Base-by-base conservation (phyloP, 768 basidiomycete genomes). In the Paxillus ammoniavirescens region DNA sequence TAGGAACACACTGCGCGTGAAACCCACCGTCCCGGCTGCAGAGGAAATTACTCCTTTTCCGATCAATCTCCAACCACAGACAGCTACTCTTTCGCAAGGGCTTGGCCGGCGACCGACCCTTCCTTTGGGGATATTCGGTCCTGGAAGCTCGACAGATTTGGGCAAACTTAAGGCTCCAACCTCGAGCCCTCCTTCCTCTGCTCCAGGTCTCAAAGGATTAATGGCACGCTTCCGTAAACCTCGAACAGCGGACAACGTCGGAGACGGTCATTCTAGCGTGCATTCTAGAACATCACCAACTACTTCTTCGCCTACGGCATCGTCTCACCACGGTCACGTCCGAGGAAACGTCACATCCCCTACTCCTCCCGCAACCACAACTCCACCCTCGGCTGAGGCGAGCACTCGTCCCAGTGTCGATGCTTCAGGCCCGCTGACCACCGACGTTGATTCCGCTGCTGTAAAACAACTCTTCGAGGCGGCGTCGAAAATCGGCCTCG, bases 181-280 rank as follows among this genome's bases (percentile, higher is more conserved):
- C 30, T 69, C 82, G 2, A 82, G 79, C 55, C 86, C 87, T n/a
- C 83, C 87, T 59, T 81, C 87, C 4, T 83, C 86, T 18, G 81
- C 87, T 17, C 90, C 90, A 33, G 86, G 89, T 18, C 63, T 92
- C 23, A 89, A 83, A 67, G 86, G 89, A 13, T 86, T 93, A 68
- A 91, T 93, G 81, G 82, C 89, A 28, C 82, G 87, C 30, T 89
- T 92, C 66, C 79, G 88, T 36, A 73, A 61, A 53, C 65, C 70
- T 36, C 71, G 72, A 42, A 57, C 66, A 21, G 26, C 55, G 40
- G 69, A 72, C 46, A 56, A 55, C 21, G 9, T 53, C 23, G 66
- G 59, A 35, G 63, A 68, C 58, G 61, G 71, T 35, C 61, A 61
- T 46, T 72, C 68, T 7, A 72, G 68, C 41, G 51, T 62, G 42